These are phyloP conservation scores for Fragilaria radians DNA, from an alignment of 108 stramenopile species.

Conservation along the genomic window DNA sequence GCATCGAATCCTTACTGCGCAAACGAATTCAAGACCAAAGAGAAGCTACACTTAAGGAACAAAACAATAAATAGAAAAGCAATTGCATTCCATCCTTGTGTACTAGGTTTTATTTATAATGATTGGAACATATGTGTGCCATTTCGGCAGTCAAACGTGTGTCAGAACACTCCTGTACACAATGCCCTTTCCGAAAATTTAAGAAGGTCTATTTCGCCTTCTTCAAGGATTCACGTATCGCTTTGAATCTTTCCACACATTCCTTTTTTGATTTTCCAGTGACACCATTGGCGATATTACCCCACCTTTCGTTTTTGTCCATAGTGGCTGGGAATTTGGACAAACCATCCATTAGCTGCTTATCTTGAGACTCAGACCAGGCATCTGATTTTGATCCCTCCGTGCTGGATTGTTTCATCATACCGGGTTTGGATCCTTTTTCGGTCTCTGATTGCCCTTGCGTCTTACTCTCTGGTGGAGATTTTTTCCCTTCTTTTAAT, in stretches of 20 bases:
- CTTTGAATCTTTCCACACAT: slow-evolving; percentile 93
- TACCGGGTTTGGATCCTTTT: background rate
- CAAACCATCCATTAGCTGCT: slow-evolving; percentile 81
- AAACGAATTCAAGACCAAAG: slow-evolving; percentile 45
- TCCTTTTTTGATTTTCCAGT: slow-evolving; percentile 92
- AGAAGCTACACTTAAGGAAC: slow-evolving; percentile 5
- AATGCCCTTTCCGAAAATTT: background rate
- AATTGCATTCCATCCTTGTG: too few relatives aligned
- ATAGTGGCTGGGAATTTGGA: slow-evolving; percentile 79
- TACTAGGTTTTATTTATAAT: too few relatives aligned
- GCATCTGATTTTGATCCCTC: background rate
- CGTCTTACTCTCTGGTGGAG: background rate
- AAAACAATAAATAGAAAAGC: background rate
- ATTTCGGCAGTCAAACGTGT: too few relatives aligned
- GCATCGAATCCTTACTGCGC: slow-evolving; percentile 56
- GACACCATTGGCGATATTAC: slow-evolving; percentile 79
- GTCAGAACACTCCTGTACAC: too few relatives aligned
- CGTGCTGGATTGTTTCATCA: too few relatives aligned
- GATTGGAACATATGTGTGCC: too few relatives aligned
- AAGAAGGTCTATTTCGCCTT: slow-evolving; percentile 31
- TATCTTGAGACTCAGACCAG: slow-evolving; percentile 93
- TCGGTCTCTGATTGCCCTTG: background rate
- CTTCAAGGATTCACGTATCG: slow-evolving; percentile 78
- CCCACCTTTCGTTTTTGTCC: slow-evolving; percentile 98
- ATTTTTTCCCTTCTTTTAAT: background rate